These are phyloP conservation scores for Styphnolobium japonicum DNA, from an alignment of 306 rosid genomes.

Conservation along the genomic window DNA sequence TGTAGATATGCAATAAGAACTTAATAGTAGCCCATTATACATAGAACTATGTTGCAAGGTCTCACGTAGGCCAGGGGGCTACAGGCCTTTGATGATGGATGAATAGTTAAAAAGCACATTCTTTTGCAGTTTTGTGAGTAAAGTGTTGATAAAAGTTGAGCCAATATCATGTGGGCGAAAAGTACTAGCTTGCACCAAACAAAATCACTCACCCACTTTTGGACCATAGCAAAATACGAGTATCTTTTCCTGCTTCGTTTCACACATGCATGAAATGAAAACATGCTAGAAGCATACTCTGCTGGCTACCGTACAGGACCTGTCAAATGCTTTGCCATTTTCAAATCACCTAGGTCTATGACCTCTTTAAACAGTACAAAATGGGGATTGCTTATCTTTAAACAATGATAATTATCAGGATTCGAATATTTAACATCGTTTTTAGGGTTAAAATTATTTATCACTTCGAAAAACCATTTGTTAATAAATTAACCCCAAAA, in stretches of 20 bases:
- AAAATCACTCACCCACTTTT: no score
- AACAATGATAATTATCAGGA: no score
- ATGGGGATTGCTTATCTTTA: no score
- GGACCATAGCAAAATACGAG: no score
- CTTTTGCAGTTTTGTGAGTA: not conserved
- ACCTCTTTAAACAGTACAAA: no score
- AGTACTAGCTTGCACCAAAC: not conserved
- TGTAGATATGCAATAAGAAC: not conserved
- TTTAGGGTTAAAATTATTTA: no score
- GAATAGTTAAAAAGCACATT: not conserved
- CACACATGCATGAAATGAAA: not conserved
- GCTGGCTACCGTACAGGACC: not conserved
- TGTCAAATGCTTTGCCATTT: not conserved
- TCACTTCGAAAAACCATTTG: no score
- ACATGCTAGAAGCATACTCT: not conserved
- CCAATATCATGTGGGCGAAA: conserved; percentile 26
- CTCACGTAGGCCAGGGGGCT: not conserved
- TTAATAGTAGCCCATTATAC: not conserved
- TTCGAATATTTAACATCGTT: no score
- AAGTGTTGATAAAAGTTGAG: conserved; percentile 23
- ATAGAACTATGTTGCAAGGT: not conserved
- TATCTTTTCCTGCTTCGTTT: not conserved
- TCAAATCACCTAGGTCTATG: not conserved
- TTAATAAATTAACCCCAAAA: no score
- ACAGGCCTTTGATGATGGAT: not conserved